Conservation (phyloP, 768 basidiomycete species). For the Tricholoma saponaceum region DNA sequence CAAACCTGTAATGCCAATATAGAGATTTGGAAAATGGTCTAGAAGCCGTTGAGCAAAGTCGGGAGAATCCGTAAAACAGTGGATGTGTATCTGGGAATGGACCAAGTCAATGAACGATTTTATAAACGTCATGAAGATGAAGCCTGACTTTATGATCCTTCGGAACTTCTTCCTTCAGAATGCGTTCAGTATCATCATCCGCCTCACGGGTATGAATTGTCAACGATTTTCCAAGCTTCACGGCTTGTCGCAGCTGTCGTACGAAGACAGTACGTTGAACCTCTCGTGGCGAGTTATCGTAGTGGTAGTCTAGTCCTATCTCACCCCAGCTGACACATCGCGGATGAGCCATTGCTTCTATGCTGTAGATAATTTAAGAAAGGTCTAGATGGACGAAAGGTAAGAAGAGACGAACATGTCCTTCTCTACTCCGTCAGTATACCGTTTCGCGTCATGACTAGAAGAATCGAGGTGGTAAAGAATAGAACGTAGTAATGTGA, state of each 20-base stretch:
- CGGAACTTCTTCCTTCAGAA: slow-evolving; percentile 75
- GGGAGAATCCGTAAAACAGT: slow-evolving; percentile 85
- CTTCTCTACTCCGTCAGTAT: slow-evolving; percentile 62
- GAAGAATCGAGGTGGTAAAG: background rate
- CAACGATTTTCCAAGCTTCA: slow-evolving; percentile 67
- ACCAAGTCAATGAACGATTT: background rate
- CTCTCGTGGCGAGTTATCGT: slow-evolving; percentile 70
- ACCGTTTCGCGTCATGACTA: slow-evolving; percentile 70
- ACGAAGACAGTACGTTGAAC: slow-evolving; percentile 63
- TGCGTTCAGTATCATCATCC: slow-evolving; percentile 75
- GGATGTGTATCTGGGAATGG: slow-evolving; percentile 65
- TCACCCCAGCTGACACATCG: slow-evolving; percentile 88
- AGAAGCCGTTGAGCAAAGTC: slow-evolving; percentile 68
- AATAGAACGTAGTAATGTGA: background rate
- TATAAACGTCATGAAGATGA: background rate
- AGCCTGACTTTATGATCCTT: slow-evolving; percentile 55
- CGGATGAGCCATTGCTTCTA: slow-evolving; percentile 75
- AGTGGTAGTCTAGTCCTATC: slow-evolving; percentile 85
- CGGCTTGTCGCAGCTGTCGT: slow-evolving; percentile 65
- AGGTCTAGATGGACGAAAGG: background rate
- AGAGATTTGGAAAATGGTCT: slow-evolving; percentile 75
- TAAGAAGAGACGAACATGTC: slow-evolving; percentile 48
- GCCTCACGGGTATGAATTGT: slow-evolving; percentile 89
- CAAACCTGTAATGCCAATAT: slow-evolving; percentile 76
- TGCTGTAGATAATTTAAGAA: slow-evolving; percentile 29